Evolutionary conservation across 805 yeast genomes (phyloP).

Genomic region (Cyberlindnera mississippiensis): DNA sequence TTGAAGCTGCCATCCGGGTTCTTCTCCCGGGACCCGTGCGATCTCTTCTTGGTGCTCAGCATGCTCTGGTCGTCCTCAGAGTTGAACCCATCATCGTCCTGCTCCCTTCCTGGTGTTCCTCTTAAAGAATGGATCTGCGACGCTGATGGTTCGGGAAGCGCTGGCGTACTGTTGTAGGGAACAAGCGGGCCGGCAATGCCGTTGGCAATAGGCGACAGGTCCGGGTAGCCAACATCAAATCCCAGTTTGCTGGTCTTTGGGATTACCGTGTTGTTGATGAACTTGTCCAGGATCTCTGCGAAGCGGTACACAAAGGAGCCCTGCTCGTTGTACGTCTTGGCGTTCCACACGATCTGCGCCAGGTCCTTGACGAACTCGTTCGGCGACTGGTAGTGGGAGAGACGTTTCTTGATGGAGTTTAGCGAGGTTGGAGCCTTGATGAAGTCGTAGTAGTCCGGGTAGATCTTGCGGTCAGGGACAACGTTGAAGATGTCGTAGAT

Average conservation of each 20-base stretch:
- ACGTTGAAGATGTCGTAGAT: constrained; percentile 59
- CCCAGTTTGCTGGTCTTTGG: constrained; percentile 31
- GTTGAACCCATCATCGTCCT: constrained; percentile 14
- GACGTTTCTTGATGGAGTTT: constrained; percentile 59
- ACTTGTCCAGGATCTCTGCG: constrained; percentile 50
- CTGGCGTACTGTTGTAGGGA: constrained; percentile 12
- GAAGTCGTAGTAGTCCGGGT: constrained; percentile 74
- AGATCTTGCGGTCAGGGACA: constrained; percentile 65
- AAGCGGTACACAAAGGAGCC: constrained; percentile 63
- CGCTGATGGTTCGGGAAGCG: constrained; percentile 1
- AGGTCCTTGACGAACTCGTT: constrained; percentile 73
- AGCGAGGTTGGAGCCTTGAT: constrained; percentile 81
- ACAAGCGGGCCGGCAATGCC: constrained; percentile 21
- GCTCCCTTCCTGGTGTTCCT: constrained; percentile 14
- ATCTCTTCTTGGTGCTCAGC: constrained; percentile 6
- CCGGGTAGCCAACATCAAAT: constrained; percentile 37
- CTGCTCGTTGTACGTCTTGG: constrained; percentile 74
- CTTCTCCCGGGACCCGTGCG: constrained; percentile 16
- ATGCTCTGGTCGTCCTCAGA: constrained; percentile 11
- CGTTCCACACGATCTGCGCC: constrained; percentile 87
- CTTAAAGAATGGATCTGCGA: constrained; percentile 5
- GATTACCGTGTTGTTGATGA: constrained; percentile 33
- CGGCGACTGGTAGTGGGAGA: constrained; percentile 53
- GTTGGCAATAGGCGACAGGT: constrained; percentile 27
- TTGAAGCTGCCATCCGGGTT: constrained; percentile 33